Conservation (phyloP, 2,329 filamentous ascomycete species). For the Helminthosporium solani region DNA sequence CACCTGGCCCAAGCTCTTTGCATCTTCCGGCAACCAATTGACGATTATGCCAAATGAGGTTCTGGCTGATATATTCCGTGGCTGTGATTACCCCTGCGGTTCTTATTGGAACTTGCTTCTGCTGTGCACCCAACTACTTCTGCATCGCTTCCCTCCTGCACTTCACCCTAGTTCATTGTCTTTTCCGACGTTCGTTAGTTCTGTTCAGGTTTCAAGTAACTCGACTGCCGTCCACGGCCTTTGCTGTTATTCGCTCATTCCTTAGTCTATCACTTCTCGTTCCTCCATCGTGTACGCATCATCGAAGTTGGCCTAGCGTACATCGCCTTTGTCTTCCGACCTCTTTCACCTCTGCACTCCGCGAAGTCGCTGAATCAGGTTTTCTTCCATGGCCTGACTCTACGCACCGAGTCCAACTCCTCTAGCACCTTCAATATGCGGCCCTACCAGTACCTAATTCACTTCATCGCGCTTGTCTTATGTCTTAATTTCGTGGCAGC, state of each 20-base stretch:
- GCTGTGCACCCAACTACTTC: conserved; percentile 7
- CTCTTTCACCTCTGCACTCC: neutral
- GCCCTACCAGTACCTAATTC: conserved; percentile 24
- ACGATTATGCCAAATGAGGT: conserved; percentile 24
- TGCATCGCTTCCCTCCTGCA: conserved; percentile 24
- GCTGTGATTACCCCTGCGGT: conserved; percentile 1
- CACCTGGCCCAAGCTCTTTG: conserved; percentile 21
- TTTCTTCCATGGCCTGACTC: conserved; percentile 28
- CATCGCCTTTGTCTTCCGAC: conserved; percentile 6
- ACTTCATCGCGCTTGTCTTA: conserved; percentile 28
- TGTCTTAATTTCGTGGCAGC: conserved; percentile 26
- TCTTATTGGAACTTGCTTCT: conserved; percentile 6
- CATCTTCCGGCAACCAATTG: conserved; percentile 20
- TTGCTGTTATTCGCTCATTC: conserved; percentile 14
- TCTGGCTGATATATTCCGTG: conserved; percentile 4
- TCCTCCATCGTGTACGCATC: conserved; percentile 4
- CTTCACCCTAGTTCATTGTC: conserved; percentile 24
- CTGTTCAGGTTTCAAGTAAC: conserved; percentile 21
- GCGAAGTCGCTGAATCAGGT: conserved; percentile 5
- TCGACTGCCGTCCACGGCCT: conserved; percentile 11
- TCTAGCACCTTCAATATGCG: conserved; percentile 27
- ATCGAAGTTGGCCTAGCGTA: conserved; percentile 3
- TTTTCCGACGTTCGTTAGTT: conserved; percentile 24
- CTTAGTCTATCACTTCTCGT: conserved; percentile 13
- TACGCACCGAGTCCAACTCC: conserved; percentile 13